Conservation (phyloP, 108 stramenopile genomes). For the Epithemia pelagica region DNA sequence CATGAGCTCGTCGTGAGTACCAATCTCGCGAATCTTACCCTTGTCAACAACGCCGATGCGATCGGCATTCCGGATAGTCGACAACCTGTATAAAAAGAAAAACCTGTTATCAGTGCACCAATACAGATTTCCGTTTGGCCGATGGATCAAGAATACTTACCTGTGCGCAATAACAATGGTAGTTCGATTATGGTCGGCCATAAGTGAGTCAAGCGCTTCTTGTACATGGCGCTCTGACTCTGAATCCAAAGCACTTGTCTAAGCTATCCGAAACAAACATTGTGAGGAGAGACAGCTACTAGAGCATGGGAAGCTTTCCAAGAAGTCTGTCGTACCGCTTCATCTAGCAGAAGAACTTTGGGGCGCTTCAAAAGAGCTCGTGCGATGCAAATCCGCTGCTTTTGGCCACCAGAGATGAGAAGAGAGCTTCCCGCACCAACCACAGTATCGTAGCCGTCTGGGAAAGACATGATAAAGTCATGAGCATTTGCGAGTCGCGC, state of each 20-base stretch:
- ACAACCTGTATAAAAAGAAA: conserved; percentile 14
- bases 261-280: neutral
- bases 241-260: conserved; percentile 74
- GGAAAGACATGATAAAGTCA: conserved; percentile 55
- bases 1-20: conserved; percentile 55
- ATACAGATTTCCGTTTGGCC: conserved; percentile 14
- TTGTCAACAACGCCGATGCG: conserved; percentile 61
- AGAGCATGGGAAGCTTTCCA: neutral
- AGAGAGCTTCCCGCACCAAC: conserved; percentile 21
- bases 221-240: conserved; percentile 76
- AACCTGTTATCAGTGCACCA: neutral
- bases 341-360: conserved; percentile 35
- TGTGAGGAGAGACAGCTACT: neutral
- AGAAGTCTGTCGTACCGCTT: conserved; percentile 6
- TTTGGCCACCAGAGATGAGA: conserved; percentile 49
- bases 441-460: conserved; percentile 55
- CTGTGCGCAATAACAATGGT: conserved; percentile 83
- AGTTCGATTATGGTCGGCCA: conserved; percentile 49
- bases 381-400: conserved; percentile 81
- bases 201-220: conserved; percentile 72
- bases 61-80: conserved; percentile 74
- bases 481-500: conserved; percentile 77
- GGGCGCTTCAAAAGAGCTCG: conserved; percentile 51
- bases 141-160: neutral
- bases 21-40: conserved; percentile 54